A percentile compares a stretch with the other conserved stretches of the same genome.
Conservation (phyloP, 208 protist genomes). For the Trypanosomatidae sp. region DNA sequence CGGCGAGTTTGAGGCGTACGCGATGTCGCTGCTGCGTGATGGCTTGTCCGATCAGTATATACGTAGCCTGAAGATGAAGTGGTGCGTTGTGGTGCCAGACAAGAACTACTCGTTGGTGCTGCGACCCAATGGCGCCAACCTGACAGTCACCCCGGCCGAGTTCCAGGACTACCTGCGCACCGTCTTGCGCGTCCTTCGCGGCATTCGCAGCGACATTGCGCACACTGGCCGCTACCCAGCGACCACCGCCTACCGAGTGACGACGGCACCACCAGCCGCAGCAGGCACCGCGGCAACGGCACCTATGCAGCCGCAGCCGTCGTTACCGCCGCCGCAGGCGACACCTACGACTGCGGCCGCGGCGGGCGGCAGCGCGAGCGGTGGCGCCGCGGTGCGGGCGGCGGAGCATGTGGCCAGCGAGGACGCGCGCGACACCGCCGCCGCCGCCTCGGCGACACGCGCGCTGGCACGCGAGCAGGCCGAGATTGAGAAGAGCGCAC, state of each 20-base stretch:
- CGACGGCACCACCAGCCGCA: neutral
- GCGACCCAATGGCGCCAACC: neutral
- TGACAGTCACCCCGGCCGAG: neutral
- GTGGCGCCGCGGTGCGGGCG: no score
- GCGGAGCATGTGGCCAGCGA: no score
- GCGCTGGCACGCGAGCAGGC: neutral
- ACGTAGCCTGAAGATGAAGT: conserved; percentile 1
- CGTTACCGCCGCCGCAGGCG: no score
- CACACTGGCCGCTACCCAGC: neutral
- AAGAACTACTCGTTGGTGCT: neutral
- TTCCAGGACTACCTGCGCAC: neutral
- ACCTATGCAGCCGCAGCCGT: no score
- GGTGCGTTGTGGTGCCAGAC: conserved; percentile 2
- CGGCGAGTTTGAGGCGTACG: conserved; percentile 1
- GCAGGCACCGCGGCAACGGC: neutral
- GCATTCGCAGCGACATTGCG: neutral
- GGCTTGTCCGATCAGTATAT: neutral
- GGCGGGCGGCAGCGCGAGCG: no score
- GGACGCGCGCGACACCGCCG: no score
- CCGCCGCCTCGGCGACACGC: no score
- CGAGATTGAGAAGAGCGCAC: conserved; percentile 3
- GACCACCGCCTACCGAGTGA: neutral
- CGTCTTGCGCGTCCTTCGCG: neutral
- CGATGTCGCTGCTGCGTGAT: neutral
- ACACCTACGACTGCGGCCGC: no score